Base-by-base conservation (phyloP, 2,329 filamentous ascomycete genomes). In the Colletotrichum spinosum region DNA sequence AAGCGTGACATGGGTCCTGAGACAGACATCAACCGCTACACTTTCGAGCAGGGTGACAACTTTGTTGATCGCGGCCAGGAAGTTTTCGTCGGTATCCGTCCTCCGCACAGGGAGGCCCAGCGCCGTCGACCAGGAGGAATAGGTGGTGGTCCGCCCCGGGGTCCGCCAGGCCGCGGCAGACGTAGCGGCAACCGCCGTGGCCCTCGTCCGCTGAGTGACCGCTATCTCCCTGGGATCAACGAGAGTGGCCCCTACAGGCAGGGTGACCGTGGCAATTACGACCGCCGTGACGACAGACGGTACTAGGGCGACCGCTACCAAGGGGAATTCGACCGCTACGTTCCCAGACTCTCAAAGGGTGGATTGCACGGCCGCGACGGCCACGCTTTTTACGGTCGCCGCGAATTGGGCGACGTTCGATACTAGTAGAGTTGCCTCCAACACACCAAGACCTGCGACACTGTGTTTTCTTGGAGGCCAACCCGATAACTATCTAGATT, bases 61-160 rank as follows among this genome's bases (percentile, higher is more conserved):
- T 88, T 94, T 58, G 90, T 94, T 49, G 91, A 94, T 74, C 84
- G 89, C 58, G 92, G 91, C 12, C 87, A 87, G 13, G 92, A 94
- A 74, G 88, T 90, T 42, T 90, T 90, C 72, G 79, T 87, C 52
- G 88, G 87, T 13, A 88, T 90, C 66, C 80, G 88, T 33, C 87
- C 86, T 33, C 87, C 88, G 1, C 83, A 86, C 65, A 79, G 85
- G 9, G 84, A 87, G 70, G 76, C 75, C 7, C 78, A 81, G 65
- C 77, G 79, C 39, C 73, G 75, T 52, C 72, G 58, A 72, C 70
- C 25, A 25, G 60, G 71, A 72, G 61, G 69, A 50, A 37, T 12
- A 65, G 58, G 10, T 68, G 65, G 71, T 8, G 68, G 75, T 49
- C 53, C 62, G 8, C 48, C 45, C 9, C 53, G 65, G 5, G 59